phyloP scores from a whole-genome alignment of 441 rosid species.

The Biscutella auriculata region DNA sequence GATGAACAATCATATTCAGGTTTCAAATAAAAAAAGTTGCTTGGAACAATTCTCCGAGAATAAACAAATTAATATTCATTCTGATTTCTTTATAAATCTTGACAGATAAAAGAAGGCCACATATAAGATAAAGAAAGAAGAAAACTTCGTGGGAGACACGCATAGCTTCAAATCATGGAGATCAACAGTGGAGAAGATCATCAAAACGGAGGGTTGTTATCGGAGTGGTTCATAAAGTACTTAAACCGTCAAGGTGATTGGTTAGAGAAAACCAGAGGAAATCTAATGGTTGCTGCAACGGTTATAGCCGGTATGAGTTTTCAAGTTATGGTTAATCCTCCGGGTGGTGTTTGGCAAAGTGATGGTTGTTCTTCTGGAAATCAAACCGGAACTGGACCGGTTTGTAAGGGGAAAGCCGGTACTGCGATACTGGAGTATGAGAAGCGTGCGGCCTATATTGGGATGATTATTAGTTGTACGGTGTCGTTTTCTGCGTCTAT shows the following conservation, averaged over 20 bases:
- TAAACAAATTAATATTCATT: too few species aligned
- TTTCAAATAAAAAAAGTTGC: too few species aligned
- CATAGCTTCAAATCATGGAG: neutral
- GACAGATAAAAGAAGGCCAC: too few species aligned
- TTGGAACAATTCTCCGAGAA: too few species aligned
- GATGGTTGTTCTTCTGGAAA: constrained; percentile 2
- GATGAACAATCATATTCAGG: too few species aligned
- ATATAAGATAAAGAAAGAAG: too few species aligned
- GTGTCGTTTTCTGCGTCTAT: constrained; percentile 25
- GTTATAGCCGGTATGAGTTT: constrained; percentile 37
- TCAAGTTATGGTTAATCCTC: constrained; percentile 32
- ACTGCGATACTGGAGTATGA: constrained; percentile 17
- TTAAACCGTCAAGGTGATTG: constrained; percentile 17
- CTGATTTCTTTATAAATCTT: too few species aligned
- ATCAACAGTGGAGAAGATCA: constrained; percentile 1
- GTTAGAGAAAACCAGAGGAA: constrained; percentile 28
- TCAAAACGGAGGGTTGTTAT: constrained; percentile 9
- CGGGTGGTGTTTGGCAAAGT: constrained; percentile 29
- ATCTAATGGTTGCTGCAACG: constrained; percentile 29
- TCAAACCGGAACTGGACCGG: neutral
- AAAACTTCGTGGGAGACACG: neutral
- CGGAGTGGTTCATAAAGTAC: constrained; percentile 13
- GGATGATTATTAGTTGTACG: constrained; percentile 16
- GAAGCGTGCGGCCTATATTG: neutral
- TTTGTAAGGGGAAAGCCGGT: constrained; percentile 22